phyloP scores from a whole-genome alignment of 1,284 basidiomycete genomes.

The Flammula alnicola region DNA sequence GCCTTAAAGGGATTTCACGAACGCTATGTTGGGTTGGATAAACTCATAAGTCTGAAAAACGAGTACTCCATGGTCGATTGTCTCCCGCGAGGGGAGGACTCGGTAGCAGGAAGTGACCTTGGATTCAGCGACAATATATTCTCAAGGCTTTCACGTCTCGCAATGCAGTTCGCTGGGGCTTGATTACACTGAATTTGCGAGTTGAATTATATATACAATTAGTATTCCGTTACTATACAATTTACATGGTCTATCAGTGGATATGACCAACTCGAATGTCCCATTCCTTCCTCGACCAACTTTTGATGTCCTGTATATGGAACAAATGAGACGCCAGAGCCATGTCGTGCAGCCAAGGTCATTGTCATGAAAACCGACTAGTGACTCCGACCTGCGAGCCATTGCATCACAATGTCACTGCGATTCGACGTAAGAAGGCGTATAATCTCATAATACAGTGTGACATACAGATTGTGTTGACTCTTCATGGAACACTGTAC shows the following conservation, averaged over 20 bases:
- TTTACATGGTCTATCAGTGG: slow-evolving; percentile 15
- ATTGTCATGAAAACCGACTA: slow-evolving; percentile 30
- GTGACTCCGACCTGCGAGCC: slow-evolving; percentile 70
- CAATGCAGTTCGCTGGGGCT: too few relatives aligned
- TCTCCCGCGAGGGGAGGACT: too few relatives aligned
- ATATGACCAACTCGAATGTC: slow-evolving; percentile 1
- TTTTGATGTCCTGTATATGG: not conserved
- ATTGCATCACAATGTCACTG: slow-evolving; percentile 77
- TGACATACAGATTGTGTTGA: slow-evolving; percentile 85
- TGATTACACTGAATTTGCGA: too few relatives aligned
- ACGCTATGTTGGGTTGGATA: too few relatives aligned
- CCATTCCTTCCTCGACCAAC: not conserved
- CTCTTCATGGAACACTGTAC: slow-evolving; percentile 90
- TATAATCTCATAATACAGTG: not conserved
- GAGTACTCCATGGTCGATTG: too few relatives aligned
- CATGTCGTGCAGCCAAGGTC: slow-evolving; percentile 2
- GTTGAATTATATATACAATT: slow-evolving; percentile 14
- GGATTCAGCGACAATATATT: too few relatives aligned
- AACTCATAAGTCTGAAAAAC: too few relatives aligned
- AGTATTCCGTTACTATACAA: slow-evolving; percentile 14
- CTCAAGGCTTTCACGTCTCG: too few relatives aligned
- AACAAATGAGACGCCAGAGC: not conserved
- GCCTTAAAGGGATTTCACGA: not conserved
- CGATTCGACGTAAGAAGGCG: not conserved
- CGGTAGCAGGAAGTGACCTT: too few relatives aligned